Evolutionary conservation across 441 rosid genomes (phyloP), one percentile per base, ranked within the genome.

Genomic region (Pelargonium myrrhifolium): DNA sequence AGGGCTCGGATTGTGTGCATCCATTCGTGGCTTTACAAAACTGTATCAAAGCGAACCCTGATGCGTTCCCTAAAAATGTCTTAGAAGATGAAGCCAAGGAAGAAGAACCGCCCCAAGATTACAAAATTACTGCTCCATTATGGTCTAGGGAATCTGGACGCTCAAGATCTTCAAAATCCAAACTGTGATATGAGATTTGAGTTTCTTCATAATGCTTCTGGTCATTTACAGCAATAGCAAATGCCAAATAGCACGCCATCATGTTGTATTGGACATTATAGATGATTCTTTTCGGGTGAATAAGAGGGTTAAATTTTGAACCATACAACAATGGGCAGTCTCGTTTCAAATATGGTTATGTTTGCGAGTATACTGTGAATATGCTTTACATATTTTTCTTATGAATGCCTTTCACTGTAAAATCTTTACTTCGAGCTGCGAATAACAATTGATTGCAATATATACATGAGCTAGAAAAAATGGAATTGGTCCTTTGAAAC

Each of bases 1-100:
- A 93, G 95, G 97, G 97, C 63, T 86, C 97, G 45, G 95, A 93
- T 68, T 90, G 98, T 24, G 86, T 90, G 67, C 75, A 79, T 67
- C 93, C 93, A 8, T 90, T 93, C 59, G 83, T 93, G 56, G 90
- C 96, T 37, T 80, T 93, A 80, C 98, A 90, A 79, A 80, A 71
- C 65, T 90, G 97, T 74, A 84, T 93, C 56, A 89, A 89, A 80
- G 84, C 76, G 3, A 84, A 90, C 59, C 97, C 97, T 0, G 65
- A 72, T 58, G 93, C 92, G 62, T 93, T 90, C 77, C 78, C 93
- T 1, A 82, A 82, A 73, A 85, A 82, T 9, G 74, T 80, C 71
- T 62, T 73, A 45, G 86, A 74, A n/a, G 83, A 76, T 0, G 72
- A 82, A 65, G 78, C 58, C 22, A 72, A 77, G 78, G 75, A 72